Evolutionary conservation across 2,329 filamentous ascomycete species (phyloP).

Genomic region (Triangularia verruculosa): DNA sequence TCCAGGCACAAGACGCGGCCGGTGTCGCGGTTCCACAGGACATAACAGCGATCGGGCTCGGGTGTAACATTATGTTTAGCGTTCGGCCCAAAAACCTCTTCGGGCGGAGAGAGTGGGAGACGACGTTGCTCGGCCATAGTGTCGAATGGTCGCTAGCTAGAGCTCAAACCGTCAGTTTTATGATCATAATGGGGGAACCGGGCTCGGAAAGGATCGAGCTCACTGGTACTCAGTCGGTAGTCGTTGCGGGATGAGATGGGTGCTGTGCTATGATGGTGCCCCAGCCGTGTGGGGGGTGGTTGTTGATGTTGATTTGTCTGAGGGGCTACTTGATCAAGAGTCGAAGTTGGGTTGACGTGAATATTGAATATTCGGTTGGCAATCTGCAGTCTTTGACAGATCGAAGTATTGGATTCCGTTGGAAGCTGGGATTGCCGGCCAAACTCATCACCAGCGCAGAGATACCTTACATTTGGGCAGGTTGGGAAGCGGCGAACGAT

Average conservation of each 20-base stretch:
- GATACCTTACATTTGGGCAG: too few species aligned
- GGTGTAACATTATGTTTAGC: neutral
- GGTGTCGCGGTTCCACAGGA: neutral
- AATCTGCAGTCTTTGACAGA: too few species aligned
- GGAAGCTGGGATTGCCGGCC: neutral
- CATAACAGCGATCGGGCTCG: neutral
- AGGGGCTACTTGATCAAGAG: too few species aligned
- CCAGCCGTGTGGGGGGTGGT: too few species aligned
- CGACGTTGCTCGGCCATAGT: too few species aligned
- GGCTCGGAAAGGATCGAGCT: neutral
- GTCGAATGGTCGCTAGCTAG: neutral
- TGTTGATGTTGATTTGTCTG: too few species aligned
- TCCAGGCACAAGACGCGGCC: slow-evolving; percentile 26
- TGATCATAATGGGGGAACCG: too few species aligned
- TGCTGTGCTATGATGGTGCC: neutral
- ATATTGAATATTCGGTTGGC: too few species aligned
- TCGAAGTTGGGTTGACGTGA: too few species aligned
- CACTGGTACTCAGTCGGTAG: neutral
- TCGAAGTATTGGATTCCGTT: too few species aligned
- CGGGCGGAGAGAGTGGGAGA: neutral
- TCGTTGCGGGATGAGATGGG: neutral
- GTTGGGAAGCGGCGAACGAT: neutral
- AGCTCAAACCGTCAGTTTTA: too few species aligned
- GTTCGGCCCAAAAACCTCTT: neutral
- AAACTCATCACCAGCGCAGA: too few species aligned